These are phyloP conservation scores for Cyberlindnera bimundalis DNA, from an alignment of 805 yeast genomes.

Conservation along the genomic window DNA sequence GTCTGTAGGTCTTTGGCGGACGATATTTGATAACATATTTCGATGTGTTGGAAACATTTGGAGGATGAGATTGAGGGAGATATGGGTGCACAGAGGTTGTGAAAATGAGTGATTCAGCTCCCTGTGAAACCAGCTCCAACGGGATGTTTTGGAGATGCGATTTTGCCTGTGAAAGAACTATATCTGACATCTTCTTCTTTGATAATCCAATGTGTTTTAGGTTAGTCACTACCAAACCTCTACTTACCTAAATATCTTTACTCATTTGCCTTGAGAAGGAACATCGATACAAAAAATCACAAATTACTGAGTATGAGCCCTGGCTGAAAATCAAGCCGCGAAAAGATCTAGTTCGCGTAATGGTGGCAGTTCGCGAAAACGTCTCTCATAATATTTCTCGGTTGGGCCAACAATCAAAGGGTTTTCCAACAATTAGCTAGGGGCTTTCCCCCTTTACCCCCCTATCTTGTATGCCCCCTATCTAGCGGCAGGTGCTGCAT, in stretches of 20 bases:
- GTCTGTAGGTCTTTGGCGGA: slow-evolving; percentile 89
- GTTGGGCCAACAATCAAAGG: not conserved
- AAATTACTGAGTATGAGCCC: slow-evolving; percentile 5
- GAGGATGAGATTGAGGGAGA: slow-evolving; percentile 37
- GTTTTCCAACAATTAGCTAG: no score
- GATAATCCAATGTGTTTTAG: no score
- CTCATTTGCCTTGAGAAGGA: no score
- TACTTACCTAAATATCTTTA: no score
- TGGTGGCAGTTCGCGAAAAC: not conserved
- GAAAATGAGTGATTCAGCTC: slow-evolving; percentile 88
- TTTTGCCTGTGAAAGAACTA: slow-evolving; percentile 42
- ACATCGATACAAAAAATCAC: no score
- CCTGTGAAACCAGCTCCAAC: slow-evolving; percentile 65
- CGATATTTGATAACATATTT: slow-evolving; percentile 74
- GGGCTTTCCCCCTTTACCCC: no score
- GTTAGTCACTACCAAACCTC: no score
- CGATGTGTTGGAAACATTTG: slow-evolving; percentile 20
- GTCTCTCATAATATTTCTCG: not conserved
- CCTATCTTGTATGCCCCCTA: no score
- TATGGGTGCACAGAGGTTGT: slow-evolving; percentile 65
- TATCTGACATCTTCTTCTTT: slow-evolving; percentile 53
- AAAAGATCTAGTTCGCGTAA: no score
- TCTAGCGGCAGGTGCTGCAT: no score
- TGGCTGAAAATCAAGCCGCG: not conserved
- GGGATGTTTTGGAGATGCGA: slow-evolving; percentile 46